Percentiles rank a stretch among this genome's conserved stretches.
phyloP scores from a whole-genome alignment of 352 stramenopile species.

The Peronospora tabacina region DNA sequence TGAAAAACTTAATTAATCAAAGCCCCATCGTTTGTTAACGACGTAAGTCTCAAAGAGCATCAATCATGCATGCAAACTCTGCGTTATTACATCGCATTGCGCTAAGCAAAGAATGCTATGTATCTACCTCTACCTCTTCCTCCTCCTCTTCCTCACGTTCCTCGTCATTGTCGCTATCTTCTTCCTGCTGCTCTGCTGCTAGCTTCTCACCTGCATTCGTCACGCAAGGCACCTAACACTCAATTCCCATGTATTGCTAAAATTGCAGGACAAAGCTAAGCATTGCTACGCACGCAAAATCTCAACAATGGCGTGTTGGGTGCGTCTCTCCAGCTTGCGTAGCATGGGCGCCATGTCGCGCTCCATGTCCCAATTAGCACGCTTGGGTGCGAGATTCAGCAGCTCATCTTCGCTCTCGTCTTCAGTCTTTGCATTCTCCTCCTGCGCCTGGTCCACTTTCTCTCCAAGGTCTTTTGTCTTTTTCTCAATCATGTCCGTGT shows the following conservation, averaged over 20 bases:
- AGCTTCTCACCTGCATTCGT: slow-evolving; percentile 65
- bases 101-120: slow-evolving; percentile 15
- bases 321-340: slow-evolving; percentile 80
- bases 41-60: neutral
- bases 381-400: slow-evolving; percentile 71
- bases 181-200: slow-evolving; percentile 57
- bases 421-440: slow-evolving; percentile 24
- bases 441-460: slow-evolving; percentile 22
- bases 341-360: slow-evolving; percentile 81
- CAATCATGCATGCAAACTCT: neutral
- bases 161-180: slow-evolving; percentile 49
- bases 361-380: slow-evolving; percentile 84
- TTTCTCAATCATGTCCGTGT: slow-evolving; percentile 6
- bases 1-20: slow-evolving; percentile 4
- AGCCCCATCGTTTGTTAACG: neutral
- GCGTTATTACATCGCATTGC: slow-evolving; percentile 21
- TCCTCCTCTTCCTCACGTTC: slow-evolving; percentile 38
- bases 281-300: slow-evolving; percentile 57
- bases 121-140: slow-evolving; percentile 31
- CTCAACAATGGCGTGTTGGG: slow-evolving; percentile 80
- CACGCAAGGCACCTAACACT: neutral
- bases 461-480: slow-evolving; percentile 12
- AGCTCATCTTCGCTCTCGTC: slow-evolving; percentile 57
- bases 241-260: neutral
- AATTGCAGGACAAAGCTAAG: neutral